These are phyloP conservation scores for Aspergillus campestris DNA, from an alignment of 495 filamentous ascomycete genomes.

Conservation along the genomic window DNA sequence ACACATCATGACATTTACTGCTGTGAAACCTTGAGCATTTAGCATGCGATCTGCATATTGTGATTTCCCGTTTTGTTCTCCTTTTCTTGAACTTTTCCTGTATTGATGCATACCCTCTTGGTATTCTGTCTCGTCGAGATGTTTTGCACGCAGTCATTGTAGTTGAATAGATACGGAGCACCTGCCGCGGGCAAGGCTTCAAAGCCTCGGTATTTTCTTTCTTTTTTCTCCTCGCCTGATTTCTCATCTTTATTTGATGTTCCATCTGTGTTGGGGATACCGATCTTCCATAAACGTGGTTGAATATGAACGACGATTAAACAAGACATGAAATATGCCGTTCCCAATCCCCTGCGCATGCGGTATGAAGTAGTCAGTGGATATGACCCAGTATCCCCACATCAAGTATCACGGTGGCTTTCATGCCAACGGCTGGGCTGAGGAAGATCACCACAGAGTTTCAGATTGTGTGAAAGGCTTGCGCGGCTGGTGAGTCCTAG, in stretches of 20 bases:
- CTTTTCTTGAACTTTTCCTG: neutral
- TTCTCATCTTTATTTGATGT: constrained; percentile 1
- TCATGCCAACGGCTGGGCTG: neutral
- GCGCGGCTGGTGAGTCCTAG: too few species aligned
- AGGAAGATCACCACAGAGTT: too few species aligned
- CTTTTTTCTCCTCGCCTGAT: neutral
- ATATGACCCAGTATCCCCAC: neutral
- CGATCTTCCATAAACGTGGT: too few species aligned
- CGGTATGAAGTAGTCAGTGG: neutral
- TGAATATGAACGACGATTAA: neutral
- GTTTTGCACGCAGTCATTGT: constrained; percentile 3
- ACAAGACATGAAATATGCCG: neutral
- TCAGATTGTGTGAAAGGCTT: too few species aligned
- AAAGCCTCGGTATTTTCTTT: neutral
- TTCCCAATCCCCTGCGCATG: too few species aligned
- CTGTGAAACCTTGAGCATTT: constrained; percentile 28
- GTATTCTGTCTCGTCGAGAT: constrained; percentile 8
- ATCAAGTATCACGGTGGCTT: neutral
- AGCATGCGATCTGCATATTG: constrained; percentile 36
- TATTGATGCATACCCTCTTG: constrained; percentile 21
- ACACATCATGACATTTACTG: constrained; percentile 19
- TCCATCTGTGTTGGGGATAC: neutral
- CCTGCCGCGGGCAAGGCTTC: neutral
- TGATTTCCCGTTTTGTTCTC: too few species aligned
- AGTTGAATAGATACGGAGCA: constrained; percentile 8